These are phyloP conservation scores for Jacaranda mimosifolia DNA, from an alignment of 257 asterid species.

Conservation along the genomic window DNA sequence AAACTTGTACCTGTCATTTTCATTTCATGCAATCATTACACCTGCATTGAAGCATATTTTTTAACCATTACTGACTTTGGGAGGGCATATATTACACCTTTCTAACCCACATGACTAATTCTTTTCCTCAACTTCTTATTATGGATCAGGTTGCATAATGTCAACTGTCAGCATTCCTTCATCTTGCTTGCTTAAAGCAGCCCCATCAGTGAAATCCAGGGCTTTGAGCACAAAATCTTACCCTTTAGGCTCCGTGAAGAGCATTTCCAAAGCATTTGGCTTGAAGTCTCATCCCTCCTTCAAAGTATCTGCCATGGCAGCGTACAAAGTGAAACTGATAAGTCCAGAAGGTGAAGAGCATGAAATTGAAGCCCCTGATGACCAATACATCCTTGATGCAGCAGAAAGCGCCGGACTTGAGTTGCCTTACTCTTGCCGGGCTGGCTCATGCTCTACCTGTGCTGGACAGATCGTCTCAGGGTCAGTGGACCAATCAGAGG, in stretches of 20 bases:
- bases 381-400: slow-evolving; percentile 50
- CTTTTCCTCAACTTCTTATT: background rate
- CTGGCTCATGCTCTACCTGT: slow-evolving; percentile 57
- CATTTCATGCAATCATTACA: background rate
- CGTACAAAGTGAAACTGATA: slow-evolving; percentile 55
- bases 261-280: slow-evolving; percentile 33
- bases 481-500: slow-evolving; percentile 56
- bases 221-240: background rate
- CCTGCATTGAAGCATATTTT: no score
- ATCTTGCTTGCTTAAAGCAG: slow-evolving; percentile 24
- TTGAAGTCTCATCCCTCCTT: slow-evolving; percentile 26
- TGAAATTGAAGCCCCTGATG: slow-evolving; percentile 50
- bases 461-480: slow-evolving; percentile 46
- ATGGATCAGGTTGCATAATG: slow-evolving; percentile 37
- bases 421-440: slow-evolving; percentile 55
- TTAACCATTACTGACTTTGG: no score
- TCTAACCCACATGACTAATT: no score
- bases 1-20: background rate
- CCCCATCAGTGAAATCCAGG: slow-evolving; percentile 8
- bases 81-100: no score
- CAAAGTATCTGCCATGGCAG: slow-evolving; percentile 44
- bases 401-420: slow-evolving; percentile 53
- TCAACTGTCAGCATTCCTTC: slow-evolving; percentile 39
- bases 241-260: slow-evolving; percentile 40
- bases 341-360: slow-evolving; percentile 46